Evolutionary conservation across 306 rosid genomes (phyloP), one percentile per base, ranked within the genome.

Genomic region (Spatholobus suberectus): DNA sequence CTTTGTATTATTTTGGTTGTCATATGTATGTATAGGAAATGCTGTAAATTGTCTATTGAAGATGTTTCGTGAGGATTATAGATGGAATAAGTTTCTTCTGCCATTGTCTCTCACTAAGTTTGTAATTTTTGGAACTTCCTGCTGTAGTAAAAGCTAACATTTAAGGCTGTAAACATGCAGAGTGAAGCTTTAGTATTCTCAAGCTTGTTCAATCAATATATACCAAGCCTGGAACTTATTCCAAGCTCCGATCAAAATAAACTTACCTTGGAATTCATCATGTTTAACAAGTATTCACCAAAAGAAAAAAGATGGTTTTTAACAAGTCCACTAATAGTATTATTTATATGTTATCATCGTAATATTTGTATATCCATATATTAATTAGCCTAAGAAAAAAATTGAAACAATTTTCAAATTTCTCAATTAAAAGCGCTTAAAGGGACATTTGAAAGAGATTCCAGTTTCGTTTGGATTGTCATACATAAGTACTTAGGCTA

Each of bases 1-100:
- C 86, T 79, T 67, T 61, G 52, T 82, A 73, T 58, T 78, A 41
- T 79, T 21, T 82, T 74, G 75, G 9, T 58, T 78, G 78, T 15
- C 12, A 74, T 78, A 43, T 78, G 73, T 79, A 34, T 52, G 59
- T 69, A 83, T 15, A 75, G 76, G 74, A 47, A 62, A 75, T 40
- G 67, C 29, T 81, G 80, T 62, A 44, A 18, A 75, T 46, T 59
- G 23, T 54, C 14, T 61, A 14, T 51, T 75, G 15, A 69, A 21
- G 52, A 32, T 62, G 24, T 81, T 34, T 5, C 51, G 18, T 17
- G 74, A 76, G 55, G 69, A 81, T 76, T 76, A n/a, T 51, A 61
- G 23, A 43, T 52, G 46, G 34, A 37, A 23, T 67, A 5, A 43
- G 66, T 43, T 78, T 84, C 61, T 78, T 84, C 61, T 29, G 65